These are phyloP conservation scores for Nymphaea thermarum DNA, from an alignment of 164 flowering plant species.

Conservation along the genomic window DNA sequence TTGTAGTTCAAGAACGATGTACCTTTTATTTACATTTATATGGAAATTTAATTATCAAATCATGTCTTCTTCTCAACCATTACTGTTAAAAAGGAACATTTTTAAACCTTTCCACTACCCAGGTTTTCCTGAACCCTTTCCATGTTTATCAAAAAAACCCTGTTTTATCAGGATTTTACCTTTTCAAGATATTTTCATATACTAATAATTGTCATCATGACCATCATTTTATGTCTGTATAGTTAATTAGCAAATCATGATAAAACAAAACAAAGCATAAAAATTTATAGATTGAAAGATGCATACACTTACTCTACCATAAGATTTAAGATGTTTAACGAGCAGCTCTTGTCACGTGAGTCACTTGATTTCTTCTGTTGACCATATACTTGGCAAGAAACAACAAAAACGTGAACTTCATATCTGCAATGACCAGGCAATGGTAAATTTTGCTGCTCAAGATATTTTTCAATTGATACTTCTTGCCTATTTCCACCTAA, in stretches of 20 bases:
- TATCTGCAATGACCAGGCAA: slow-evolving; percentile 72
- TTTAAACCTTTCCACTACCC: too few species aligned
- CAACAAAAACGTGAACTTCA: slow-evolving; percentile 98
- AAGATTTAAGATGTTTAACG: slow-evolving; percentile 75
- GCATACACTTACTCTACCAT: slow-evolving; percentile 61
- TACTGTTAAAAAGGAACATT: too few species aligned
- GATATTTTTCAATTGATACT: slow-evolving; percentile 16
- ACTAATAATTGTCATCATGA: too few species aligned
- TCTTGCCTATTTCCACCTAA: slow-evolving; percentile 31
- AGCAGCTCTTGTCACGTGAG: slow-evolving; percentile 47
- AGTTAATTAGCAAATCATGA: not conserved
- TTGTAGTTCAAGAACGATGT: too few species aligned
- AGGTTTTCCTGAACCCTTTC: too few species aligned
- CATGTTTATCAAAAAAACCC: too few species aligned
- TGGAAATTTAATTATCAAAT: too few species aligned
- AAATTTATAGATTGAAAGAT: not conserved
- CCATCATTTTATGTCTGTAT: too few species aligned
- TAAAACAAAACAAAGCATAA: not conserved
- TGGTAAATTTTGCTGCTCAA: slow-evolving; percentile 17
- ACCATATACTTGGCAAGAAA: slow-evolving; percentile 95
- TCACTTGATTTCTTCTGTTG: slow-evolving; percentile 69
- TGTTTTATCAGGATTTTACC: too few species aligned
- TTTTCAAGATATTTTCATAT: too few species aligned
- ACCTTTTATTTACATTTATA: too few species aligned
- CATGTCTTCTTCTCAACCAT: too few species aligned